phyloP scores from a whole-genome alignment of 345 rosid species.

The Angophora floribunda region DNA sequence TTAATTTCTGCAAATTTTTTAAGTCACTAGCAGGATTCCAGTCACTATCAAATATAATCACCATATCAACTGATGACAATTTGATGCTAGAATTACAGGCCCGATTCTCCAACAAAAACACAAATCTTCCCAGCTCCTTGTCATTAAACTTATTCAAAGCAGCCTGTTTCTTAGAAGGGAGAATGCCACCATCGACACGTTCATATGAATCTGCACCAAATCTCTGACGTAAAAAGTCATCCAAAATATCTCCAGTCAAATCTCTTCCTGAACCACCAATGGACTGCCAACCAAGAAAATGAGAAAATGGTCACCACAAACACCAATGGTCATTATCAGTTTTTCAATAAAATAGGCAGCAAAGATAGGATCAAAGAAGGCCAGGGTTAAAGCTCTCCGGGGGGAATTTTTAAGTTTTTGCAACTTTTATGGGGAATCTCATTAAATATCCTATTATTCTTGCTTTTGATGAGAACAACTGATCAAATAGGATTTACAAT shows the following conservation, averaged over 20 bases:
- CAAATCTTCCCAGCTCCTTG: constrained; percentile 54
- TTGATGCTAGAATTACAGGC: constrained; percentile 67
- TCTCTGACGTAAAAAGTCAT: constrained; percentile 61
- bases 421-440: neutral
- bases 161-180: constrained; percentile 33
- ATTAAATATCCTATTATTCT: neutral
- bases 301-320: neutral
- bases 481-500: neutral
- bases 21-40: constrained; percentile 68
- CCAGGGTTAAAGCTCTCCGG: neutral
- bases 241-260: constrained; percentile 72
- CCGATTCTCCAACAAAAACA: constrained; percentile 76
- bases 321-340: neutral
- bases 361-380: neutral
- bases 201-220: constrained; percentile 81
- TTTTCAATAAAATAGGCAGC: neutral
- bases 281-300: constrained; percentile 28
- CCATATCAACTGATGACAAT: constrained; percentile 57
- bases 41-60: constrained; percentile 72
- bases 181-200: constrained; percentile 44
- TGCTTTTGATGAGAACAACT: neutral
- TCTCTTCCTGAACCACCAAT: constrained; percentile 38
- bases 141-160: constrained; percentile 59
- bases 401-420: neutral
- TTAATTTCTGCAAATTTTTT: constrained; percentile 61